Percentiles rank a stretch among this genome's conserved stretches.
These are phyloP conservation scores for Berberis vulgaris DNA, from an alignment of 164 flowering plant genomes.

Conservation along the genomic window DNA sequence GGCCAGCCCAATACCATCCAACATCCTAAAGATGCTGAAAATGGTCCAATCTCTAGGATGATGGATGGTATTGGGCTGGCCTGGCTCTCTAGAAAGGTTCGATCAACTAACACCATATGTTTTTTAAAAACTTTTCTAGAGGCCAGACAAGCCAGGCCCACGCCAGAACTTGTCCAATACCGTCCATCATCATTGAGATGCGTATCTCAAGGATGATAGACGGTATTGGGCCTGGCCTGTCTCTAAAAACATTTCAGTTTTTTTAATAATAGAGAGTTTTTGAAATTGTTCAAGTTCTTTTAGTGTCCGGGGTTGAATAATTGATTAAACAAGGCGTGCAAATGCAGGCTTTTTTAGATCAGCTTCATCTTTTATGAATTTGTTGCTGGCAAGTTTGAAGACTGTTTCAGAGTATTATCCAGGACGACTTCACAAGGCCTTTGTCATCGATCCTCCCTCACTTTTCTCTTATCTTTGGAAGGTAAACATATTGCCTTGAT, in stretches of 20 bases:
- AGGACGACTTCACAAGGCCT: constrained; percentile 66
- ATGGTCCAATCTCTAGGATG: too few relatives aligned
- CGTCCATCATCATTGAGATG: too few relatives aligned
- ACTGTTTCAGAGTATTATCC: constrained; percentile 81
- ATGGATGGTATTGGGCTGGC: too few relatives aligned
- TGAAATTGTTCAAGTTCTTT: neutral
- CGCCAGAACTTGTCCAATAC: too few relatives aligned
- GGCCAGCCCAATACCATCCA: too few relatives aligned
- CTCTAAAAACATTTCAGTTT: too few relatives aligned
- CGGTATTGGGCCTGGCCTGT: too few relatives aligned
- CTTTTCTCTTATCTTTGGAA: constrained; percentile 93
- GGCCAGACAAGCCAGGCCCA: too few relatives aligned
- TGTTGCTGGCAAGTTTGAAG: constrained; percentile 68
- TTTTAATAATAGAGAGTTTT: neutral
- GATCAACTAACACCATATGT: neutral
- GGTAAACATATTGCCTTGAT: constrained; percentile 35
- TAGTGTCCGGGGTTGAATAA: neutral
- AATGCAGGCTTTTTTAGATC: constrained; percentile 97
- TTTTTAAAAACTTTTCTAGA: too few relatives aligned
- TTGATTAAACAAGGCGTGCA: constrained; percentile 10
- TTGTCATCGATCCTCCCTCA: constrained; percentile 91
- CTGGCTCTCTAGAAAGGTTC: too few relatives aligned
- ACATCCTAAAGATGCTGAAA: too few relatives aligned
- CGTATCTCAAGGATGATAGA: too few relatives aligned
- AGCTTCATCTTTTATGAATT: constrained; percentile 86